Percentiles rank a stretch among this genome's conserved stretches.
These are phyloP conservation scores for Apiospora sp. DNA, from an alignment of 2,329 filamentous ascomycete species.

Conservation along the genomic window DNA sequence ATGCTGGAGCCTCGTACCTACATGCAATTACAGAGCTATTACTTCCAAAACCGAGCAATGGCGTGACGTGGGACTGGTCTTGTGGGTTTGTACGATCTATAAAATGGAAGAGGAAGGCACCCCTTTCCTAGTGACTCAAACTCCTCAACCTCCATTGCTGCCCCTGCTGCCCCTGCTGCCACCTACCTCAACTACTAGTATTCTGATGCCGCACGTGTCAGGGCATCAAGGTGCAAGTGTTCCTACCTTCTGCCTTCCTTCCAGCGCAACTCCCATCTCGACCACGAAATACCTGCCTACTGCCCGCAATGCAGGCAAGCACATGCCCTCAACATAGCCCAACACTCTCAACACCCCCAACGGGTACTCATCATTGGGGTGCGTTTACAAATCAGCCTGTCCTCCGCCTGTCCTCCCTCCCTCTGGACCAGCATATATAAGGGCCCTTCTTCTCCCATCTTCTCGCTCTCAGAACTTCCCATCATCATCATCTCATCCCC, in stretches of 20 bases:
- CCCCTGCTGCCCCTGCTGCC: neutral
- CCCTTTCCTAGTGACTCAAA: neutral
- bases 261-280: neutral
- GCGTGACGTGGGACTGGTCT: neutral
- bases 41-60: neutral
- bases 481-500: neutral
- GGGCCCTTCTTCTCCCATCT: neutral
- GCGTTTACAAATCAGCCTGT: neutral
- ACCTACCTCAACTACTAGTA: neutral
- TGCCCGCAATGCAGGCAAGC: neutral
- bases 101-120: neutral
- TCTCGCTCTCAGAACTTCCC: neutral
- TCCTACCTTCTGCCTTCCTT: neutral
- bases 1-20: neutral
- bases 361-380: neutral
- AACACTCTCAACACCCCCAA: neutral
- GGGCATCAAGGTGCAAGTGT: neutral
- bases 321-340: neutral
- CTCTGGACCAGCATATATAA: neutral
- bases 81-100: neutral
- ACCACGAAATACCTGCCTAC: neutral
- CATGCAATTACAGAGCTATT: neutral
- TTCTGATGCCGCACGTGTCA: neutral
- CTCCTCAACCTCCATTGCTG: neutral
- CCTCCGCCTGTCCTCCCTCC: neutral